Percentiles rank a stretch among this genome's conserved stretches.
These are phyloP conservation scores for Colletotrichum salicis DNA, from an alignment of 2,329 filamentous ascomycete genomes.

Conservation along the genomic window DNA sequence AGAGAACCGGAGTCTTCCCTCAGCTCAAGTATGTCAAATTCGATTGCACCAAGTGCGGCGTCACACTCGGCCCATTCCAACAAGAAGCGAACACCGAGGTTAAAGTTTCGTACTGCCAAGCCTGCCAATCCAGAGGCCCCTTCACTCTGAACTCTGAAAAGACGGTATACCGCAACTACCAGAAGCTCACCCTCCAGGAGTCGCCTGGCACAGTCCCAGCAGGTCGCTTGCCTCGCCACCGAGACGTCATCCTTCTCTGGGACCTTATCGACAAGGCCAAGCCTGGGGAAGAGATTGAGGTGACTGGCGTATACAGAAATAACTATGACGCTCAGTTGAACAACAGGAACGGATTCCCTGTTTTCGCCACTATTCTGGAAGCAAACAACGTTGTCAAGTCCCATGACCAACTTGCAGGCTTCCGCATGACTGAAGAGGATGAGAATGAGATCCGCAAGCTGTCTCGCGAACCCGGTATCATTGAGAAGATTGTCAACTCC, in stretches of 20 bases:
- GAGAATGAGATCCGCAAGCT: slow-evolving; percentile 89
- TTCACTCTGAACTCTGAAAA: slow-evolving; percentile 97
- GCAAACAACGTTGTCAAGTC: slow-evolving; percentile 98
- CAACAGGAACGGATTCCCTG: slow-evolving; percentile 98
- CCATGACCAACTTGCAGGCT: slow-evolving; percentile 96
- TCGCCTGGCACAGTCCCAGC: slow-evolving; percentile 97
- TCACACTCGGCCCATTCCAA: slow-evolving; percentile 93
- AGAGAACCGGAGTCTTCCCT: slow-evolving; percentile 93
- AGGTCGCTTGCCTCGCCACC: slow-evolving; percentile 89
- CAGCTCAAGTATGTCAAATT: slow-evolving; percentile 99
- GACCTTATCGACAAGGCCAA: slow-evolving; percentile 97
- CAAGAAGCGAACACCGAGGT: slow-evolving; percentile 97
- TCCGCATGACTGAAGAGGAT: slow-evolving; percentile 93
- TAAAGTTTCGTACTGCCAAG: slow-evolving; percentile 95
- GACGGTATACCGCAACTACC: slow-evolving; percentile 98
- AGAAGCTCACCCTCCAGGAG: slow-evolving; percentile 96
- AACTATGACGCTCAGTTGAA: slow-evolving; percentile 98
- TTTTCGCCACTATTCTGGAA: slow-evolving; percentile 97
- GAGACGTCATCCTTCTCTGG: slow-evolving; percentile 95
- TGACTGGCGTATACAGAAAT: slow-evolving; percentile 97
- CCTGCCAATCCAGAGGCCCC: slow-evolving; percentile 92
- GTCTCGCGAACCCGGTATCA: slow-evolving; percentile 88
- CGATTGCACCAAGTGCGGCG: slow-evolving; percentile 91
- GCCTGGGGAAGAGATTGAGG: slow-evolving; percentile 96
- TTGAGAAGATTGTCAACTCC: slow-evolving; percentile 91